These are phyloP conservation scores for Verbena officinalis DNA, from an alignment of 257 asterid genomes.

Conservation along the genomic window DNA sequence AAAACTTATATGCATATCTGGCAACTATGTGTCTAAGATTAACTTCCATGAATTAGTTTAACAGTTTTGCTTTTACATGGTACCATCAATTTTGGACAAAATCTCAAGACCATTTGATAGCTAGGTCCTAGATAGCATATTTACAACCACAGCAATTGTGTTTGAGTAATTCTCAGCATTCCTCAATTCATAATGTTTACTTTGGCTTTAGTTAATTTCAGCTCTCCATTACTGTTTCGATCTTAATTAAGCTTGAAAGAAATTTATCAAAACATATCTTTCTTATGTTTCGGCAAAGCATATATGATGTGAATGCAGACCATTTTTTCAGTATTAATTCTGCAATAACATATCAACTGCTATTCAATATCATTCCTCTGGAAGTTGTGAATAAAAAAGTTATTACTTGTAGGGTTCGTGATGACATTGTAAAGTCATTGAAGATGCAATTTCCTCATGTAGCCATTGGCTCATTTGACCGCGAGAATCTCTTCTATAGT, in stretches of 20 bases:
- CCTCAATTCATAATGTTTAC: constrained; percentile 5
- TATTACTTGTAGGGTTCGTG: constrained; percentile 65
- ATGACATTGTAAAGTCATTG: constrained; percentile 70
- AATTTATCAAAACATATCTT: constrained; percentile 1
- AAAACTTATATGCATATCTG: constrained; percentile 13
- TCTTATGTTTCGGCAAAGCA: constrained; percentile 12
- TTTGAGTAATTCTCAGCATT: not conserved
- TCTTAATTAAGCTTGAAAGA: constrained; percentile 5
- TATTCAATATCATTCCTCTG: constrained; percentile 2
- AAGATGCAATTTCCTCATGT: constrained; percentile 70
- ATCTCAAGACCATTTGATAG: not conserved
- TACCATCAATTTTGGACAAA: not conserved
- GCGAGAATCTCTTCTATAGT: constrained; percentile 84
- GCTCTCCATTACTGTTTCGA: not conserved
- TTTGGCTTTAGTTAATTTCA: constrained; percentile 7
- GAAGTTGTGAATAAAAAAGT: constrained; percentile 24
- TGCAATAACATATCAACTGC: constrained; percentile 15
- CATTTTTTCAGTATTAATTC: not conserved
- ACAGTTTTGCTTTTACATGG: constrained; percentile 1
- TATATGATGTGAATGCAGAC: constrained; percentile 14
- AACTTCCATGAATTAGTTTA: constrained; percentile 10
- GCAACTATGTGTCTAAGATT: constrained; percentile 1
- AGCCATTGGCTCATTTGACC: constrained; percentile 91
- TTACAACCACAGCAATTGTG: not conserved
- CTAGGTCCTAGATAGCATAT: not conserved